phyloP scores from a whole-genome alignment of 2,329 filamentous ascomycete species.

The Fusarium brevicatenulatum region DNA sequence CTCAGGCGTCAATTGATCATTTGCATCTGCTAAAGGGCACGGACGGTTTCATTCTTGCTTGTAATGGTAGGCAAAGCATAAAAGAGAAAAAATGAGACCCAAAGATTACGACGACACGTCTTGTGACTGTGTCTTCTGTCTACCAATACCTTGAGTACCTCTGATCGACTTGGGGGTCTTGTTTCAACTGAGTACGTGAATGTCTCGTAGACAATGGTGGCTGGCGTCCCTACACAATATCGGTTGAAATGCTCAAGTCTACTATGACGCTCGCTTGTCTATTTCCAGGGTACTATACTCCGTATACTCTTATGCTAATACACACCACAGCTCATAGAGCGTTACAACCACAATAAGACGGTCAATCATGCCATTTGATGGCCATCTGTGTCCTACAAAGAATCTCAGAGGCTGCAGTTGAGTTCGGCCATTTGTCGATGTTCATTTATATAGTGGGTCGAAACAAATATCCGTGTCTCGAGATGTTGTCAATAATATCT shows the following conservation, averaged over 20 bases:
- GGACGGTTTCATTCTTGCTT: slow-evolving; percentile 53
- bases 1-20: slow-evolving; percentile 56
- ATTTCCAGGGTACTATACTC: background rate
- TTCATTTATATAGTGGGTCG: background rate
- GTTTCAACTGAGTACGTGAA: background rate
- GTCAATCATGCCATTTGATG: background rate
- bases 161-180: background rate
- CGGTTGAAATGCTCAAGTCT: background rate
- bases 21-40: slow-evolving; percentile 54
- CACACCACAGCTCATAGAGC: background rate
- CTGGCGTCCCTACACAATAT: background rate
- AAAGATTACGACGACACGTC: slow-evolving; percentile 46
- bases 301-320: background rate
- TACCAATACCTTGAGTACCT: slow-evolving; percentile 27
- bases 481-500: too few relatives aligned
- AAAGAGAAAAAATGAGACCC: slow-evolving; percentile 51
- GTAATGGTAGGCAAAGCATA: slow-evolving; percentile 52
- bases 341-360: background rate
- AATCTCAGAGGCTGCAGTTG: background rate
- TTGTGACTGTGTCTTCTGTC: slow-evolving; percentile 39
- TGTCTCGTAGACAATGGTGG: background rate
- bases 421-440: background rate
- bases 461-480: background rate
- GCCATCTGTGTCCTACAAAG: background rate
- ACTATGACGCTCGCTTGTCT: background rate